Conservation (phyloP, 345 rosid genomes). For the Schrenkiella parvula region DNA sequence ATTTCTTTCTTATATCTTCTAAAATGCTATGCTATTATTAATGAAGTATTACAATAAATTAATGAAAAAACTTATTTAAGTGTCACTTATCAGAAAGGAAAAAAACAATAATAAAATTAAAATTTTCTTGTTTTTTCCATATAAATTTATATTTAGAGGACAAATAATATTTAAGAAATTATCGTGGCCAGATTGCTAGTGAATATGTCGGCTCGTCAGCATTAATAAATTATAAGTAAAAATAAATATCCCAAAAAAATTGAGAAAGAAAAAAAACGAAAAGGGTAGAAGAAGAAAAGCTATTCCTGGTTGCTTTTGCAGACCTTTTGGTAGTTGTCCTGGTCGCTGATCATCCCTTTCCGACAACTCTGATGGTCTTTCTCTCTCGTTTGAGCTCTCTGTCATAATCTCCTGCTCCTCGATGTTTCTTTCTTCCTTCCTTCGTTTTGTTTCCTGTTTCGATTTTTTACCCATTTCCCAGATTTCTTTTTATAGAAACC, state of each 20-base stretch:
- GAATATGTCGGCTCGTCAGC: constrained; percentile 73
- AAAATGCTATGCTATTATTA: neutral
- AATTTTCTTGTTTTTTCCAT: neutral
- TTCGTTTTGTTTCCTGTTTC: neutral
- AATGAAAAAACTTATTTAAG: neutral
- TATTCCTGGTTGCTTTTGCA: constrained; percentile 44
- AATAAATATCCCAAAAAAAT: constrained; percentile 4
- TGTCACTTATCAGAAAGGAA: neutral
- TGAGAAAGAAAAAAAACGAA: neutral
- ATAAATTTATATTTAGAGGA: neutral
- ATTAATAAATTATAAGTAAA: constrained; percentile 32
- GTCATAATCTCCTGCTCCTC: constrained; percentile 17
- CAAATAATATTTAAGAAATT: constrained; percentile 1
- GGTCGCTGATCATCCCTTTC: constrained; percentile 59
- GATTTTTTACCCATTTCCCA: constrained; percentile 18
- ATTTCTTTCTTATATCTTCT: neutral
- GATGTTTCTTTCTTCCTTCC: neutral
- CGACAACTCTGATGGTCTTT: constrained; percentile 59
- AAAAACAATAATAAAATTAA: neutral
- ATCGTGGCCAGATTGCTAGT: constrained; percentile 32
- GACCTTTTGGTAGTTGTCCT: constrained; percentile 44
- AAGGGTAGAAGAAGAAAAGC: constrained; percentile 29
- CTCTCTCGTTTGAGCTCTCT: constrained; percentile 21
- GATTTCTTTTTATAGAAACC: constrained; percentile 5
- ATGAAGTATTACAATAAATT: neutral